phyloP scores from a whole-genome alignment of 257 asterid species.

The Capsicum pubescens region DNA sequence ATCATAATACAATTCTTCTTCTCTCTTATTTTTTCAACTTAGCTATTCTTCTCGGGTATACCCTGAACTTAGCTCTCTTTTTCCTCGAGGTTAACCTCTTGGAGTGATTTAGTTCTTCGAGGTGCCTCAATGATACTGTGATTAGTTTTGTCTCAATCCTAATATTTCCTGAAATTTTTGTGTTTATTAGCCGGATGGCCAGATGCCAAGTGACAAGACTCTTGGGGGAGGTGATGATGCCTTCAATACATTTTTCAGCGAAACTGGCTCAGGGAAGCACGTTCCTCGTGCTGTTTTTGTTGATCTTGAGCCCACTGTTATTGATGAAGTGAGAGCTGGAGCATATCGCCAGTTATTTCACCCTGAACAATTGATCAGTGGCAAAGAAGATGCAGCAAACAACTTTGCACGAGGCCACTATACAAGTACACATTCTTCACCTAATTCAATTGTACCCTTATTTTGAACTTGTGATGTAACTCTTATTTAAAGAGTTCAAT shows the following conservation, averaged over 20 bases:
- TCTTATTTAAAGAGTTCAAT: not conserved
- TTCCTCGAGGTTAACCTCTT: too few relatives aligned
- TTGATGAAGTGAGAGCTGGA: conserved; percentile 34
- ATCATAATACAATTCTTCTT: too few relatives aligned
- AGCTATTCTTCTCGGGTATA: too few relatives aligned
- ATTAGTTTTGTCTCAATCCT: too few relatives aligned
- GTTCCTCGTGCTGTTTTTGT: conserved; percentile 33
- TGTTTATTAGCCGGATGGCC: conserved; percentile 29
- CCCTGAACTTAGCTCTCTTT: too few relatives aligned
- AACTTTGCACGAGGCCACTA: conserved; percentile 34
- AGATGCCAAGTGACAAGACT: conserved; percentile 31
- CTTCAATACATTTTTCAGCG: conserved; percentile 34
- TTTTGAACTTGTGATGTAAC: not conserved
- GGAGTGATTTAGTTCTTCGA: too few relatives aligned
- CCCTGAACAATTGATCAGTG: conserved; percentile 34
- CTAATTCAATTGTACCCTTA: not conserved
- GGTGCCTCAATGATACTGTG: too few relatives aligned
- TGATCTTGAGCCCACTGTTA: conserved; percentile 33
- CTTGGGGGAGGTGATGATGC: conserved; percentile 28
- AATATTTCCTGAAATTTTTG: not conserved
- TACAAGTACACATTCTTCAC: conserved; percentile 22
- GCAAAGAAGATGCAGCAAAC: conserved; percentile 34
- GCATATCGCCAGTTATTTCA: conserved; percentile 33
- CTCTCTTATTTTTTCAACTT: too few relatives aligned
- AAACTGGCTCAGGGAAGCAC: conserved; percentile 30